Percentiles rank a stretch among this genome's conserved stretches.
Evolutionary conservation across 2,329 filamentous ascomycete genomes (phyloP).

Genomic region (Aspergillus tamarii): DNA sequence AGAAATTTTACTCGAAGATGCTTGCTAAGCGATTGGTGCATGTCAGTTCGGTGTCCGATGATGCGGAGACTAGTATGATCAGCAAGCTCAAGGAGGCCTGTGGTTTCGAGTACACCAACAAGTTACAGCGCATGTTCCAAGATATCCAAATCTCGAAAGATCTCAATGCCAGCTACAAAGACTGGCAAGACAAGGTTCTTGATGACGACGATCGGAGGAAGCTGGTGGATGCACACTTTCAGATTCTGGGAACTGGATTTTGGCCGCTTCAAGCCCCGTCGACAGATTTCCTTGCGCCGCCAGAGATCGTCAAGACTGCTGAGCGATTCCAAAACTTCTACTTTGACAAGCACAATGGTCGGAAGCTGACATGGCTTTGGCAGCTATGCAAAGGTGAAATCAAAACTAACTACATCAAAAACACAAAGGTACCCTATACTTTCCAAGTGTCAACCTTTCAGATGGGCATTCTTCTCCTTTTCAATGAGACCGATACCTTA

Average conservation of each 20-base stretch:
- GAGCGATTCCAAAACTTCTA: conserved; percentile 91
- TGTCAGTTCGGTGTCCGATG: conserved; percentile 91
- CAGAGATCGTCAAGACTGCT: conserved; percentile 81
- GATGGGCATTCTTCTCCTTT: conserved; percentile 92
- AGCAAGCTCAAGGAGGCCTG: conserved; percentile 98
- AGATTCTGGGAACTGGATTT: conserved; percentile 93
- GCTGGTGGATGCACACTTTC: conserved; percentile 82
- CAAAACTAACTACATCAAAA: conserved; percentile 89
- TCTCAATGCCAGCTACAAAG: conserved; percentile 85
- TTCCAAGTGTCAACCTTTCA: conserved; percentile 98
- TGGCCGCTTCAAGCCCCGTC: conserved; percentile 89
- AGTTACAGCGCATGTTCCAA: conserved; percentile 99
- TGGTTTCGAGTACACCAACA: conserved; percentile 99
- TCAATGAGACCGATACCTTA: conserved; percentile 87
- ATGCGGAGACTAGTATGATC: conserved; percentile 99
- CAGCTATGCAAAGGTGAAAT: conserved; percentile 97
- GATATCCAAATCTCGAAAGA: conserved; percentile 99
- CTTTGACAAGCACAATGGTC: conserved; percentile 92
- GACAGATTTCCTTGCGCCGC: conserved; percentile 85
- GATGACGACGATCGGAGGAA: conserved; percentile 68
- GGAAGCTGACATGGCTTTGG: conserved; percentile 98
- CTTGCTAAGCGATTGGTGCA: conserved; percentile 92
- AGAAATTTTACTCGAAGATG: conserved; percentile 98
- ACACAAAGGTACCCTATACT: conserved; percentile 86
- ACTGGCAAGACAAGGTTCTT: conserved; percentile 70